These are phyloP conservation scores for Macrophomina tecta DNA, from an alignment of 2,329 filamentous ascomycete genomes.

Conservation along the genomic window DNA sequence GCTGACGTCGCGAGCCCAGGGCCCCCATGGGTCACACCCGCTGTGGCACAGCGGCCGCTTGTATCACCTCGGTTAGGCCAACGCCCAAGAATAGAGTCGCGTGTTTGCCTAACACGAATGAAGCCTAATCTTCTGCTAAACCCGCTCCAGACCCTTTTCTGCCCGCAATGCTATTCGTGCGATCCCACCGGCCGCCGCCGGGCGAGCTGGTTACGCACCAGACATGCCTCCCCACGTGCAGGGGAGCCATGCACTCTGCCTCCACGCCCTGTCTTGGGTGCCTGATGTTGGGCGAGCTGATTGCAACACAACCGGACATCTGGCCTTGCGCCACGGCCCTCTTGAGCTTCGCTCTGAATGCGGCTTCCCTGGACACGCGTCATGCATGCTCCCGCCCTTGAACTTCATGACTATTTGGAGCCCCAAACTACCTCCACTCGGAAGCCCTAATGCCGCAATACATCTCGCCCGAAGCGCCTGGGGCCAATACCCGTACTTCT, in stretches of 20 bases:
- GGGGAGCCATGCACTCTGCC: neutral
- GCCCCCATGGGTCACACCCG: slow-evolving; percentile 25
- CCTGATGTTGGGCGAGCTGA: neutral
- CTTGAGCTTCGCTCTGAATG: neutral
- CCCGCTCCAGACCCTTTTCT: neutral
- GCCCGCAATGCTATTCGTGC: neutral
- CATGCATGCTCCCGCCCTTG: neutral
- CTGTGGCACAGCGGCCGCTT: slow-evolving; percentile 28
- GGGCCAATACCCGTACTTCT: slow-evolving; percentile 9
- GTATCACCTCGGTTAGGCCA: slow-evolving; percentile 27
- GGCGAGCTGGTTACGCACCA: neutral
- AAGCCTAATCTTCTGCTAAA: slow-evolving; percentile 11
- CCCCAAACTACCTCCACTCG: neutral
- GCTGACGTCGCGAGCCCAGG: slow-evolving; percentile 30
- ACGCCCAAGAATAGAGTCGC: slow-evolving; percentile 19
- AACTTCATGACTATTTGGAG: slow-evolving; percentile 2
- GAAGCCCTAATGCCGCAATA: neutral
- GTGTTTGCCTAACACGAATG: slow-evolving; percentile 3
- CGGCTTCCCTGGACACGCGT: neutral
- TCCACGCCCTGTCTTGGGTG: neutral
- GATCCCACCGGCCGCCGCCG: neutral
- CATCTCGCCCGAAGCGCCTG: neutral
- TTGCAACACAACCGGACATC: neutral
- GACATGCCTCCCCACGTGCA: slow-evolving; percentile 10
- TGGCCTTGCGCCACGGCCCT: neutral